phyloP scores from a whole-genome alignment of 2,329 filamentous ascomycete genomes.

The Alternaria consortialis region DNA sequence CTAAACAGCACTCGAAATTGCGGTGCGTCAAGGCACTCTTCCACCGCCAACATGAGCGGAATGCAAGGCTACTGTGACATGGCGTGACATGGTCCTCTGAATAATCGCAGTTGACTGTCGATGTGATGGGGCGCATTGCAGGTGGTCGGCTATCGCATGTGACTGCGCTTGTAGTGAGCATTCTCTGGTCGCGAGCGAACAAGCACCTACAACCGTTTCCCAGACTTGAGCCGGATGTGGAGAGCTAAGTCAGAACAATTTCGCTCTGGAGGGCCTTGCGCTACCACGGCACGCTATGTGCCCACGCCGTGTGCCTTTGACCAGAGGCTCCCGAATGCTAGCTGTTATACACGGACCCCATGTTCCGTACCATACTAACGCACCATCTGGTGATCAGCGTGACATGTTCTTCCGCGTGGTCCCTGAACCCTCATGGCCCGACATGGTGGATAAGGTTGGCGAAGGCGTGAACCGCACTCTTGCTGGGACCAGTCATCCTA shows the following conservation, averaged over 20 bases:
- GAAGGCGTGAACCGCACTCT: conserved; percentile 39
- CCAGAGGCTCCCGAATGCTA: conserved; percentile 27
- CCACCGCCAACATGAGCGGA: conserved; percentile 29
- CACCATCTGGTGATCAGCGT: conserved; percentile 27
- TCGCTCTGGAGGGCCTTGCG: conserved; percentile 8
- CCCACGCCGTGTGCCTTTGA: conserved; percentile 14
- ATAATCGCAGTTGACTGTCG: conserved; percentile 17
- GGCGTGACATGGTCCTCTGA: conserved; percentile 9
- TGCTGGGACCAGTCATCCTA: conserved; percentile 24
- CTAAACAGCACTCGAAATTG: conserved; percentile 8
- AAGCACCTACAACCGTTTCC: conserved; percentile 13
- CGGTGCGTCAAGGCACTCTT: conserved; percentile 25
- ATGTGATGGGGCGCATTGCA: conserved; percentile 7
- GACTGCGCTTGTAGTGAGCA: conserved; percentile 4
- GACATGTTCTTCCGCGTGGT: conserved; percentile 34
- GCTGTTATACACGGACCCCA: conserved; percentile 39
- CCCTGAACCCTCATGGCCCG: conserved; percentile 45
- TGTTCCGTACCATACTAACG: conserved; percentile 30
- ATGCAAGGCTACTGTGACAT: conserved; percentile 12
- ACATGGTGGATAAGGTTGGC: conserved; percentile 47
- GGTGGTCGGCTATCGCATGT: conserved; percentile 10
- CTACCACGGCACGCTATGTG: conserved; percentile 12
- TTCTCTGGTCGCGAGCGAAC: conserved; percentile 15
- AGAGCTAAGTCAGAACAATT: conserved; percentile 18
- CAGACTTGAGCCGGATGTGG: conserved; percentile 11